Base-by-base conservation (phyloP, 495 filamentous ascomycete species). In the Ramalina intermedia region DNA sequence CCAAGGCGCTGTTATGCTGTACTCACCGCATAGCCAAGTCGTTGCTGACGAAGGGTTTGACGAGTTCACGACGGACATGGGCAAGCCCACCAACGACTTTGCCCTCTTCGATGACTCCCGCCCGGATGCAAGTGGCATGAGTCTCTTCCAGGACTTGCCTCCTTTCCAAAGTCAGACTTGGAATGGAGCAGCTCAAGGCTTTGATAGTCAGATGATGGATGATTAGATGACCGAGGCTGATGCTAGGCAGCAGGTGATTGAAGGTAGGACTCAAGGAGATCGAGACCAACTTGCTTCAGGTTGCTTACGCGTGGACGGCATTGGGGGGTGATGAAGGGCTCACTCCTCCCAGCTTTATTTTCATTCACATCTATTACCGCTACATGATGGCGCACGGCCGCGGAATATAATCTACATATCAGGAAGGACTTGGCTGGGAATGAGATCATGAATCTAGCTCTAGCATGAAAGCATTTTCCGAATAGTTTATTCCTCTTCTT, bases 1-100 rank as follows among this genome's bases (percentile, higher is more conserved):
- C 1, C 80, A 83, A 53, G 77, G 71, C 17, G 77, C 80, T 43
- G 57, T 73, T 11, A 77, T 81, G 70, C 69, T 85, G 40, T 81
- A 72, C 59, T 80, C 79, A 0, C 80, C 80, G 3, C 68, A 67
- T 5, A 65, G 72, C 42, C 71, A 74, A 1, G 55, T 46, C 37
- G 20, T 48, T 3, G 51, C 60, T 2, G 67, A 67, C 16, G 63
- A 65, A 39, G 59, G 59, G 43, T 75, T 74, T 45, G 73, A 76
- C 23, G 64, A 68, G 9, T 58, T 58, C 20, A 53, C 55, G 12
- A 52, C 53, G 9, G 54, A 54, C 24, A 51, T 47, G 12, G 62
- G 61, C 17, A 62, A 66, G 33, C 57, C 61, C 8, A 60, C 59
- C 16, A 58, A 57, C 12, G 73, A 77, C 51, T 76, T 76, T 44